Evolutionary conservation across 1,284 basidiomycete species (phyloP).

Genomic region (Uromyces viciae-fabae): DNA sequence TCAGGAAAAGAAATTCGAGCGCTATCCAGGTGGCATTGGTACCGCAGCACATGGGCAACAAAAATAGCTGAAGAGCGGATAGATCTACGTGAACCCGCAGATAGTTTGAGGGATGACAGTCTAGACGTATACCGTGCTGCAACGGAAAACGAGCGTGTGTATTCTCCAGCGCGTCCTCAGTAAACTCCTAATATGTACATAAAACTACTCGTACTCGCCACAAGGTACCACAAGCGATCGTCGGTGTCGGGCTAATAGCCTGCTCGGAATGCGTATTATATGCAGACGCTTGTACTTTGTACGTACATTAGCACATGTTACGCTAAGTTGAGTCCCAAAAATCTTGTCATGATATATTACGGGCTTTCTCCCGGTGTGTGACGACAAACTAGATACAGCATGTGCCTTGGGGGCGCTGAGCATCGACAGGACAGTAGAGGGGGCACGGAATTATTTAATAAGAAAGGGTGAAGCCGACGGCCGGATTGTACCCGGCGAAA

Average conservation of each 20-base stretch:
- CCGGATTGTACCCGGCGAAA: background rate
- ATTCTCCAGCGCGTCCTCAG: conserved; percentile 17
- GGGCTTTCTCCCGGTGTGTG: background rate
- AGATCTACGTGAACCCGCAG: conserved; percentile 33
- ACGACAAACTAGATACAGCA: background rate
- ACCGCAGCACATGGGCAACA: conserved; percentile 1
- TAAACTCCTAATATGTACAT: no score
- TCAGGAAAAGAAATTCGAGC: conserved; percentile 17
- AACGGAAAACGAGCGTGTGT: conserved; percentile 25
- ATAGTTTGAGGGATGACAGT: conserved; percentile 27
- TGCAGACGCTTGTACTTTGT: conserved; percentile 15
- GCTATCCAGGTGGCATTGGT: conserved; percentile 4
- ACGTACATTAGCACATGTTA: conserved; percentile 27
- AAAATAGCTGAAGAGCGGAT: conserved; percentile 23
- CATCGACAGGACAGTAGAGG: background rate
- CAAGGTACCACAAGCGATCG: conserved; percentile 2
- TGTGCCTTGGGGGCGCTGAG: background rate
- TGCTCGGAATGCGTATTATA: conserved; percentile 1
- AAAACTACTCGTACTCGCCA: background rate
- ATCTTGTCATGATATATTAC: background rate
- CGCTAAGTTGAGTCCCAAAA: background rate
- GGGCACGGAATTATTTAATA: background rate
- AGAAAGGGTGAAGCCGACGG: background rate
- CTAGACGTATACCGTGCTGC: conserved; percentile 17
- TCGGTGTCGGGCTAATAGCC: conserved; percentile 30